Evolutionary conservation across 2,329 filamentous ascomycete species (phyloP).

Genomic region (Nannizziopsis arthrosporioides): DNA sequence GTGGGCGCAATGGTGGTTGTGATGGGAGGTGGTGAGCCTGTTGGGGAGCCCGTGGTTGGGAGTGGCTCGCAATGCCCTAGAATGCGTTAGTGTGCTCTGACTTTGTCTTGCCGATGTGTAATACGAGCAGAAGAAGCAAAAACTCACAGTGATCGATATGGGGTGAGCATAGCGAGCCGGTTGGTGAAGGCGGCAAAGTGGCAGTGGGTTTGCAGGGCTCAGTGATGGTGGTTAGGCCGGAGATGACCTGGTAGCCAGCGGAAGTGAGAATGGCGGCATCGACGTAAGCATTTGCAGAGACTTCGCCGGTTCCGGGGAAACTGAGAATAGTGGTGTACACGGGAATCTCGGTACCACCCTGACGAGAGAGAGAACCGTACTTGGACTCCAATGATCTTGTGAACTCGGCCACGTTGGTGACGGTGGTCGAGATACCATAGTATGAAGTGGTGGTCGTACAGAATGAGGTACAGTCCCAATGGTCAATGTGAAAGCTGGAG

Average conservation of each 20-base stretch:
- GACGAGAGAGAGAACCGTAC: conserved; percentile 1
- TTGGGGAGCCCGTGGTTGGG: not conserved
- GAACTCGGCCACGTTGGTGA: not conserved
- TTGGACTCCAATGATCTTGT: conserved; percentile 3
- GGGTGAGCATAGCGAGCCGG: conserved; percentile 3
- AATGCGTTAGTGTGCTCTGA: not conserved
- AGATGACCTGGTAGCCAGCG: conserved; percentile 8
- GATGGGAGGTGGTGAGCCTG: not conserved
- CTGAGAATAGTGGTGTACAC: conserved; percentile 5
- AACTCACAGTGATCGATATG: conserved; percentile 3
- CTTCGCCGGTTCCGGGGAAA: conserved; percentile 2
- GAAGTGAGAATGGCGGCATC: conserved; percentile 6
- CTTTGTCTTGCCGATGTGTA: not conserved
- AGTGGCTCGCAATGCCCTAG: not conserved
- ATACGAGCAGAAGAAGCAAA: not conserved
- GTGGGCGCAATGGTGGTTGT: not conserved
- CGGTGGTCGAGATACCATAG: not conserved
- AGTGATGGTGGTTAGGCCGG: conserved; percentile 5
- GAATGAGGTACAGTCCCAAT: conserved; percentile 5
- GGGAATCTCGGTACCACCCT: not conserved
- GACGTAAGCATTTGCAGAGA: conserved; percentile 7
- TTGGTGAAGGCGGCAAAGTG: conserved; percentile 6
- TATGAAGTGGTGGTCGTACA: not conserved
- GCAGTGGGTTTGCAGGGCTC: not conserved
- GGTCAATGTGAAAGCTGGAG: conserved; percentile 1